These are phyloP conservation scores for Echinosophora koreensis DNA, from an alignment of 306 rosid species.

Conservation along the genomic window DNA sequence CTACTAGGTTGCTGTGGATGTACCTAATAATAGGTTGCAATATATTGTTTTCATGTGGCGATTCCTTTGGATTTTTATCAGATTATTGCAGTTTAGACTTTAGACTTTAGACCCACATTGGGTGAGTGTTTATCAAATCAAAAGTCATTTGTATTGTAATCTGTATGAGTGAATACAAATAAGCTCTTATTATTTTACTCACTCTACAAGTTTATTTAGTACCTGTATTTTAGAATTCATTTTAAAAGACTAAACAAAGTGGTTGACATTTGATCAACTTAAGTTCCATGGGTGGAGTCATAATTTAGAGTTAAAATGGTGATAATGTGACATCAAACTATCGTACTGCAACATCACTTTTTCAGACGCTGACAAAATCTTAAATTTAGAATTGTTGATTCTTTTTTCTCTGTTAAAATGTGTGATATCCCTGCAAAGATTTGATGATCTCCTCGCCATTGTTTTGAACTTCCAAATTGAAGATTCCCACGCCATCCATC, in stretches of 20 bases:
- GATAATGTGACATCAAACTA: too few species aligned
- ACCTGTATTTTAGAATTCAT: background rate
- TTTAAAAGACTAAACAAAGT: background rate
- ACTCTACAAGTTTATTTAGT: constrained; percentile 14
- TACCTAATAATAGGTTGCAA: constrained; percentile 16
- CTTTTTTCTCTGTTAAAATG: background rate
- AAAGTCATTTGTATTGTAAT: constrained; percentile 38
- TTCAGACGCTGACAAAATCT: background rate
- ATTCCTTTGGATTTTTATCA: constrained; percentile 32
- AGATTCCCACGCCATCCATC: background rate
- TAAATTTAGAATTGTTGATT: background rate
- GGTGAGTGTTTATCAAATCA: constrained; percentile 35
- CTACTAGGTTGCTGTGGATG: constrained; percentile 45
- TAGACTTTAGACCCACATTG: constrained; percentile 47
- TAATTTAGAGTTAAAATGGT: background rate
- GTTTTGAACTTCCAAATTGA: background rate
- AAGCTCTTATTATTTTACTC: constrained; percentile 27
- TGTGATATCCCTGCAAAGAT: background rate
- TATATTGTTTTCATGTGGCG: constrained; percentile 40
- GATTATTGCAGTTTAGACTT: constrained; percentile 37
- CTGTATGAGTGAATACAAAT: constrained; percentile 34
- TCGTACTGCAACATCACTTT: background rate
- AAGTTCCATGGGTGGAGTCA: background rate
- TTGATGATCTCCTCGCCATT: background rate
- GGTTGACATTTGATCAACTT: background rate